Evolutionary conservation across 2,329 filamentous ascomycete species (phyloP), one percentile per base, ranked within the genome.

Genomic region (Rhynchosporium secalis): DNA sequence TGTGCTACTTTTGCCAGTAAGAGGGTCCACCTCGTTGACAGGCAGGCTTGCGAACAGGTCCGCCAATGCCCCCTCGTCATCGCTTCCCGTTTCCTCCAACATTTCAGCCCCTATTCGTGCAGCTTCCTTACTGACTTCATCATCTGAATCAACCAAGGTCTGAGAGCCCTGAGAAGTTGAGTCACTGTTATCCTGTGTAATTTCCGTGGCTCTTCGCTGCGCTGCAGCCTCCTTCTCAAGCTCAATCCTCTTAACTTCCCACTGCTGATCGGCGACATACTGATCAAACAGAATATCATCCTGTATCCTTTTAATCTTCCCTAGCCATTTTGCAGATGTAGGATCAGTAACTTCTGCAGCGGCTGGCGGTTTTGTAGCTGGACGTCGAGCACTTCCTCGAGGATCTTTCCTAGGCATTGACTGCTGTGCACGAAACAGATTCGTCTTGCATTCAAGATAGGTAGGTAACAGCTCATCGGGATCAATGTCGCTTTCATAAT

Each of bases 281-380:
- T 81, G 83, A 72, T 94, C 90, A 70, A 93, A 92, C 3, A 94
- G 77, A 15, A 92, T 80, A 72, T 94, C 90, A 31, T 85, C 88
- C 71, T 95, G 89, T 47, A 97, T 91, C 64, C 84, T 84, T 43
- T 86, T 82, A 45, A 97, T 78, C 72, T 93, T 96, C 15, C 87
- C 86, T 46, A 88, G 81, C 2, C 96, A 76, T 69, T 87, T 91
- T 9, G 83, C 82, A 48, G 86, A 78, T 64, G 85, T 82, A 15
- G 66, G 58, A 49, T 71, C 61, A 49, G 60, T 66, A 7, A 66
- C 56, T 7, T 56, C 58, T 15, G 59, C 62, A 36, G 52, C 56
- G 8, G 56, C 48, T 31, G 68, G 52, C 63, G 68, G 46, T 38
- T 65, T 67, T 40, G 56, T 60, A 31, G 49, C 36, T 38, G 48